phyloP scores from a whole-genome alignment of 2,329 filamentous ascomycete species.

The Aspergillus candidus region DNA sequence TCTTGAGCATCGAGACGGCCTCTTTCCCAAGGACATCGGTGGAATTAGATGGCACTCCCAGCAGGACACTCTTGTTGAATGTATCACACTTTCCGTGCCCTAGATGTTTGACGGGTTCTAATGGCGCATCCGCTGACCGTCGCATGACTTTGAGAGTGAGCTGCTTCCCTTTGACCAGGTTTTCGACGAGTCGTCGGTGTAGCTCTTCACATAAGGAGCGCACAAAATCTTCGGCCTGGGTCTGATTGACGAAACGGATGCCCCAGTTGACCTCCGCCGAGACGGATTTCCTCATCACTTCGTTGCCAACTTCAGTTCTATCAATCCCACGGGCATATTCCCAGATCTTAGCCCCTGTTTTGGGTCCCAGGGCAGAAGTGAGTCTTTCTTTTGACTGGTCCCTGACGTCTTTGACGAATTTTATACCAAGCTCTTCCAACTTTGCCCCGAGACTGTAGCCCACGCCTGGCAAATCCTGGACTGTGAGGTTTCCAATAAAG shows the following conservation, averaged over 20 bases:
- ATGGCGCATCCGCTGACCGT: slow-evolving; percentile 73
- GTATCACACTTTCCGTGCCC: slow-evolving; percentile 93
- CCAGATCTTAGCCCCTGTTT: slow-evolving; percentile 85
- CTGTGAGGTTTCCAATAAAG: slow-evolving; percentile 69
- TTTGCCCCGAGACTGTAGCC: slow-evolving; percentile 83
- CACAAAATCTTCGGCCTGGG: slow-evolving; percentile 91
- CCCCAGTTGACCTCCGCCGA: slow-evolving; percentile 98
- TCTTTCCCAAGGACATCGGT: slow-evolving; percentile 69
- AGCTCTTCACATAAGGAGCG: slow-evolving; percentile 78
- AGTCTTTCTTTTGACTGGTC: slow-evolving; percentile 70
- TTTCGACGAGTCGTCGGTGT: slow-evolving; percentile 70
- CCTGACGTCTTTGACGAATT: slow-evolving; percentile 75
- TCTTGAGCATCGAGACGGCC: slow-evolving; percentile 73
- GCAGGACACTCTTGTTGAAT: slow-evolving; percentile 77
- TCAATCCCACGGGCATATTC: slow-evolving; percentile 90
- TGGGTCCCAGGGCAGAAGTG: slow-evolving; percentile 69
- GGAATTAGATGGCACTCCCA: slow-evolving; percentile 79
- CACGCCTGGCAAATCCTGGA: slow-evolving; percentile 83
- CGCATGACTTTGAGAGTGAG: slow-evolving; percentile 95
- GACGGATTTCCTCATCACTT: slow-evolving; percentile 82
- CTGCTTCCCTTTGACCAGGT: slow-evolving; percentile 79
- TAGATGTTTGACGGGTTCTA: slow-evolving; percentile 87
- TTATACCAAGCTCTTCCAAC: slow-evolving; percentile 79
- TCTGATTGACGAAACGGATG: slow-evolving; percentile 84
- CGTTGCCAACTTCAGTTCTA: slow-evolving; percentile 74